A percentile compares a stretch with the other conserved stretches of the same genome.
Evolutionary conservation across 2,329 filamentous ascomycete species (phyloP).

Genomic region (Ophiostoma sp.): DNA sequence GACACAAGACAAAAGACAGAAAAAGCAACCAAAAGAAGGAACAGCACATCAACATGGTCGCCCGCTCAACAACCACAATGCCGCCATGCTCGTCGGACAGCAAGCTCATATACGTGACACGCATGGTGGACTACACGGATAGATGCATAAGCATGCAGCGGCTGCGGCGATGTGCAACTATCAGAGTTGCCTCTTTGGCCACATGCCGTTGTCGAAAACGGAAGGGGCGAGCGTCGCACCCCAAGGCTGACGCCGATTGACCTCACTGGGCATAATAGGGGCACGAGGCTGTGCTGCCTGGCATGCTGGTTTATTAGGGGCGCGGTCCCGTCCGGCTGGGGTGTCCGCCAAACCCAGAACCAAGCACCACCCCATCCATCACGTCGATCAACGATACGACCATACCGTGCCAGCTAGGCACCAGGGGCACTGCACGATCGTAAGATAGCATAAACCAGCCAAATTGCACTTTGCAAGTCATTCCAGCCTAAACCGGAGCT

Average conservation of each 20-base stretch:
- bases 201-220: background rate
- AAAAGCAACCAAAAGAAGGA: background rate
- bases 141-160: background rate
- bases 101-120: background rate
- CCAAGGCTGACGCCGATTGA: slow-evolving; percentile 8
- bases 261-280: background rate
- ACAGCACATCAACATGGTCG: background rate
- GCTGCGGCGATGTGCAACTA: background rate
- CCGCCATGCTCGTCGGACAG: background rate
- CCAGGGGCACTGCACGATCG: too few species aligned
- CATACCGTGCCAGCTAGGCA: too few species aligned
- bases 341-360: background rate
- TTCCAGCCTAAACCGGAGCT: too few species aligned
- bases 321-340: slow-evolving; percentile 3
- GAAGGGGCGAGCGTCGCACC: slow-evolving; percentile 1
- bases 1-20: background rate
- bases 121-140: background rate
- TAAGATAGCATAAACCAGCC: too few species aligned
- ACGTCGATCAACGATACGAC: background rate
- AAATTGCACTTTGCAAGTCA: too few species aligned
- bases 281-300: slow-evolving; percentile 12
- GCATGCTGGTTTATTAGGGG: background rate
- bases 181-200: background rate
- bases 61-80: background rate
- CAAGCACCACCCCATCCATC: background rate